Conservation (phyloP, 768 basidiomycete genomes). For the Tricholoma sp. region DNA sequence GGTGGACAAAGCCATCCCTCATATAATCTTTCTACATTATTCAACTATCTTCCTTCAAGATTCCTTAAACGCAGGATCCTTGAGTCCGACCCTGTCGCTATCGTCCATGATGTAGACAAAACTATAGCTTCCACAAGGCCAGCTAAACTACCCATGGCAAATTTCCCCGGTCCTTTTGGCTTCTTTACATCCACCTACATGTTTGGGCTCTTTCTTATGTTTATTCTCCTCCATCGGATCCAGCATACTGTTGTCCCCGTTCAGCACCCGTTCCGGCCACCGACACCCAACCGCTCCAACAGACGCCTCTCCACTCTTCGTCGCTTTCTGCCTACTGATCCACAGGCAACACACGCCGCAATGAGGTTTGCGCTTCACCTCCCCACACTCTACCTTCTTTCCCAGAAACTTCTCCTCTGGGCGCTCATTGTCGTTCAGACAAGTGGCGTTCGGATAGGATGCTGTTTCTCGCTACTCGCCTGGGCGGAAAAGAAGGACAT, state of each 20-base stretch:
- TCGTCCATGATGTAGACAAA: not conserved
- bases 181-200: conserved; percentile 76
- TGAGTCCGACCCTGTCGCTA: not conserved
- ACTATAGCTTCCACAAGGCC: not conserved
- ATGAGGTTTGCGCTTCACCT: conserved; percentile 56
- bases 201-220: conserved; percentile 61
- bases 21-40: not conserved
- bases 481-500: conserved; percentile 52
- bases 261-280: conserved; percentile 29
- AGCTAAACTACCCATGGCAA: not conserved
- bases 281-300: conserved; percentile 26
- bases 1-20: not conserved
- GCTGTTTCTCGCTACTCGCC: conserved; percentile 27
- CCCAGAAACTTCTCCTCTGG: conserved; percentile 55
- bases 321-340: not conserved
- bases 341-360: conserved; percentile 36
- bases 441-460: conserved; percentile 27
- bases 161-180: conserved; percentile 41
- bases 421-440: conserved; percentile 53
- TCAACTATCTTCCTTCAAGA: not conserved
- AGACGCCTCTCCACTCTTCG: conserved; percentile 16
- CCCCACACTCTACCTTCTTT: conserved; percentile 60
- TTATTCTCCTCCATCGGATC: conserved; percentile 66
- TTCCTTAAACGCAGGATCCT: not conserved
- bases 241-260: conserved; percentile 70